Evolutionary conservation across 148 eudicot genomes (phyloP), one percentile per base, ranked within the genome.

Genomic region (Silene conica): DNA sequence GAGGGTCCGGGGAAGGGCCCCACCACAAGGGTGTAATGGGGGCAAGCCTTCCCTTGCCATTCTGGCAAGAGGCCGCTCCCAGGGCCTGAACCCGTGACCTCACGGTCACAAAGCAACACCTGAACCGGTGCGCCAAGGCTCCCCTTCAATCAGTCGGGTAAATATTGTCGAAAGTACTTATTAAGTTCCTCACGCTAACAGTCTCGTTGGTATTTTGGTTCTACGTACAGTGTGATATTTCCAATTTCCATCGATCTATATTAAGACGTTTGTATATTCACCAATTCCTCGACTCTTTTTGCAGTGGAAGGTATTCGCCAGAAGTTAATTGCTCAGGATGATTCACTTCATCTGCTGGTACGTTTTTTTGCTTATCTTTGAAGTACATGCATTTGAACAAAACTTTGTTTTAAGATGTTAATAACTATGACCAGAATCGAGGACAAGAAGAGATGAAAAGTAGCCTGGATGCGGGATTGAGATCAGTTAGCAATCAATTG

Each of bases 301-400:
- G 34, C 87, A 95, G 99, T 85, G 86, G 93, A 95, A 82, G 84
- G 84, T 45, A 66, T 89, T 72, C 89, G 92, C 67, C 97, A 89
- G 82, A 95, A 95, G 81, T 73, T 87, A 78, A 83, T 81, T 57
- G 79, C 79, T 73, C 88, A 86, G 26, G 96, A 89, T 75, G 86
- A 84, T 76, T 79, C 84, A 28, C 79, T 90, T 76, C 97, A 87
- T 73, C 78, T 75, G 74, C 82, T 89, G 88, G 99, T 95, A 87
- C 83, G 43, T 22, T 14, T 26, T 26, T 50, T 52, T 46, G 43
- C 72, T n/a, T 76, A 69, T 60, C 38, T 73, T 43, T 61, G 50
- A 43, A 73, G 26, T 70, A 20, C 11, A 67, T 25, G 9, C 22
- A 14, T 79, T 22, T 70, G 61, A 9, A 58, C 8, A 41, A 55